Base-by-base conservation (phyloP, 192 early-diverging fungal species). In the Gonapodya sp. region DNA sequence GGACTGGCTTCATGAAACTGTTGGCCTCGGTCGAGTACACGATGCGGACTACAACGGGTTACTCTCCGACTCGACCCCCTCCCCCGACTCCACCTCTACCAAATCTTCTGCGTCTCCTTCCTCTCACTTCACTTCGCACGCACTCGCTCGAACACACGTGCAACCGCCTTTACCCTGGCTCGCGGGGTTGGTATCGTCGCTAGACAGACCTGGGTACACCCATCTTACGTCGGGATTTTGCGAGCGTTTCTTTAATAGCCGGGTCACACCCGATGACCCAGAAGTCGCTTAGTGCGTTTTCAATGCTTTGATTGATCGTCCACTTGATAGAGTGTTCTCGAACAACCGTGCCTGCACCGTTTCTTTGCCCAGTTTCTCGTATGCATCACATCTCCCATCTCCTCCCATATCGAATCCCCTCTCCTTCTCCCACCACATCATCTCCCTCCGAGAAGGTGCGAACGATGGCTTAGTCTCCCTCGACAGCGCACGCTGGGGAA, bases 391-490 rank as follows among this genome's bases (percentile, higher is more conserved):
- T 18, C 90, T 92, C 1, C 88, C 93, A 72, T 86, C 92, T 2
- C 89, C 89, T 37, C 89, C 89, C 1, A 86, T 89, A 35, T 88
- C 92, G 79, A 91, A 93, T 18, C 94, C 93, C 18, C 87, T 97
- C 1, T 89, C 89, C 30, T 91, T 95, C 33, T 92, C 96, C 1
- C 91, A 94, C 82, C 89, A 93, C 73, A 89, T 97, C 36, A 92
- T 98, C 73, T 85, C 88, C 36, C 85, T 86, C 18, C 88, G 89
- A 14, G 97, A 97, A 82, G 97, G 96, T 0, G 89, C 91, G 0
- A 98, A 98, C 84, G 97, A 98, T 85, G 97, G 97, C 2, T 85
- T 98, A 79, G 97, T 98, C 18, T 92, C 91, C 35, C 80, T 95
- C 0, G 83, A 89, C 14, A 93, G 92, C 82, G 96, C 97, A 1